Percentiles rank a stretch among this genome's conserved stretches.
These are phyloP conservation scores for Globisporangium cystogenes DNA, from an alignment of 352 stramenopile species.

Conservation along the genomic window DNA sequence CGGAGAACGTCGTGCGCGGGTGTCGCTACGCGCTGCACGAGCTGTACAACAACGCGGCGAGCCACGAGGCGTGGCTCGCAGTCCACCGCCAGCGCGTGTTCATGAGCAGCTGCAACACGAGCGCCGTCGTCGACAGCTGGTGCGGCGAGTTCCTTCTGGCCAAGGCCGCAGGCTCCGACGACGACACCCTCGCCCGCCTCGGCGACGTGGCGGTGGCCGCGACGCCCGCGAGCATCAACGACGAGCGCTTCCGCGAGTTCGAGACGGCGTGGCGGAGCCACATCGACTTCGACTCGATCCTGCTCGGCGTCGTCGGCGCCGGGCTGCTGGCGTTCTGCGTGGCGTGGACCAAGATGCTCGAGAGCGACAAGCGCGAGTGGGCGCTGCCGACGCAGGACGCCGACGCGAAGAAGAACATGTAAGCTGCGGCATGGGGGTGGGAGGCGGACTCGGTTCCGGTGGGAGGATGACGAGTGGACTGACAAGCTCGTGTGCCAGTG, in stretches of 20 bases:
- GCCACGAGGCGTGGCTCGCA: background rate
- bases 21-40: background rate
- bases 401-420: background rate
- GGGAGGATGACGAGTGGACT: background rate
- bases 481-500: background rate
- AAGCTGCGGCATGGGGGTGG: background rate
- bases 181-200: background rate
- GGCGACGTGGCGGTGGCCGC: background rate
- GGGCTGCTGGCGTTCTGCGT: slow-evolving; percentile 2
- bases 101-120: background rate
- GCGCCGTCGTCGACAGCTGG: slow-evolving; percentile 4
- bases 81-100: background rate
- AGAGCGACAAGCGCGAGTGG: slow-evolving; percentile 3
- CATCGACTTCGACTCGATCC: slow-evolving; percentile 8
- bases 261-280: slow-evolving; percentile 2
- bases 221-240: background rate
- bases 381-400: background rate
- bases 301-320: slow-evolving; percentile 1
- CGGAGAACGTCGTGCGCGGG: slow-evolving; percentile 1
- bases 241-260: slow-evolving; percentile 1
- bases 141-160: slow-evolving; percentile 5
- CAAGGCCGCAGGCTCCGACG: background rate
- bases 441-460: background rate
- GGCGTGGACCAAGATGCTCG: slow-evolving; percentile 3
- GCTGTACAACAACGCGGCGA: background rate